Evolutionary conservation across 257 asterid genomes (phyloP).

Genomic region (Forsythia suspensa): DNA sequence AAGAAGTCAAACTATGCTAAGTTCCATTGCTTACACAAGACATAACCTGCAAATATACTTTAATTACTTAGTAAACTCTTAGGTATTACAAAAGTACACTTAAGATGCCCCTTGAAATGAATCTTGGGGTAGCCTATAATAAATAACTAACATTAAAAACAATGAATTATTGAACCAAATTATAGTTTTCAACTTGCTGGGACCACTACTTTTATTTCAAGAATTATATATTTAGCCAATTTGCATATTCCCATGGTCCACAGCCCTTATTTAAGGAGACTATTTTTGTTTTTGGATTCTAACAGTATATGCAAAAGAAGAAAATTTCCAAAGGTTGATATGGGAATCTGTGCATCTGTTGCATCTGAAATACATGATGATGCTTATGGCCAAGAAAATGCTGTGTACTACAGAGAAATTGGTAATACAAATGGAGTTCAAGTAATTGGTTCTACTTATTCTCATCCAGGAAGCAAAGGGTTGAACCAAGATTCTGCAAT

Average conservation of each 20-base stretch:
- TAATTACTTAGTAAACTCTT: constrained; percentile 9
- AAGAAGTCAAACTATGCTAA: constrained; percentile 33
- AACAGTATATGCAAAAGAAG: constrained; percentile 24
- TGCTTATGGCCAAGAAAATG: constrained; percentile 62
- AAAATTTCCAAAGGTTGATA: constrained; percentile 22
- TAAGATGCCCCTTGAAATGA: constrained; percentile 73
- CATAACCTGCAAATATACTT: neutral
- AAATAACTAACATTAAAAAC: constrained; percentile 29
- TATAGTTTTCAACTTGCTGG: constrained; percentile 33
- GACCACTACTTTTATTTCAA: constrained; percentile 35
- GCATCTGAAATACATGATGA: constrained; percentile 61
- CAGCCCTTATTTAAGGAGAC: constrained; percentile 37
- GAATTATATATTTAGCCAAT: constrained; percentile 21
- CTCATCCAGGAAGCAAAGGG: constrained; percentile 72
- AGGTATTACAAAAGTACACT: constrained; percentile 39
- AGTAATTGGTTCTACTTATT: constrained; percentile 51
- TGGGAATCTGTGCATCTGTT: constrained; percentile 69
- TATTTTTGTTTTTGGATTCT: constrained; percentile 20
- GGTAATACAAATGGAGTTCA: constrained; percentile 18
- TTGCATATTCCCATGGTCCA: constrained; percentile 47
- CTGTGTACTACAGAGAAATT: constrained; percentile 36
- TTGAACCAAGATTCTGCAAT: constrained; percentile 73
- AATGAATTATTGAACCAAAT: constrained; percentile 41
- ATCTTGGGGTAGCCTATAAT: constrained; percentile 60
- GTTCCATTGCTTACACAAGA: constrained; percentile 21